phyloP scores from a whole-genome alignment of 495 filamentous ascomycete species.

The Talaromyces liani region DNA sequence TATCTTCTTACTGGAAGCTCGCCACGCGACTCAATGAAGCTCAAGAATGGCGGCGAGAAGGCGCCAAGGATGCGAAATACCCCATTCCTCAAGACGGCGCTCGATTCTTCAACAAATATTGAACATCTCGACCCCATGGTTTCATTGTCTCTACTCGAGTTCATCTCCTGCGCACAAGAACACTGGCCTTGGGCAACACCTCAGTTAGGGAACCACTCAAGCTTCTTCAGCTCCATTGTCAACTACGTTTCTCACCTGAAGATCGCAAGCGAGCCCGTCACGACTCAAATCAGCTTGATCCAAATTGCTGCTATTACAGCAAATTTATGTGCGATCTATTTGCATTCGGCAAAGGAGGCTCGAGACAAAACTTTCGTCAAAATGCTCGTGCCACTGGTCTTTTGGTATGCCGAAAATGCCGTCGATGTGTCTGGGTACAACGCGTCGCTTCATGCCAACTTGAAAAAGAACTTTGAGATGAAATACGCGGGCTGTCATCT shows the following conservation, averaged over 20 bases:
- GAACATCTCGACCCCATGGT: slow-evolving; percentile 52
- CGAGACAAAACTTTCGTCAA: slow-evolving; percentile 58
- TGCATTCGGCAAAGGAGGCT: slow-evolving; percentile 71
- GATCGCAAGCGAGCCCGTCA: slow-evolving; percentile 36
- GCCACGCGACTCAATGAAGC: slow-evolving; percentile 62
- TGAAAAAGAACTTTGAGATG: slow-evolving; percentile 75
- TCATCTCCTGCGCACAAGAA: slow-evolving; percentile 78
- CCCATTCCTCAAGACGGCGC: slow-evolving; percentile 66
- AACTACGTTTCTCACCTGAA: slow-evolving; percentile 58
- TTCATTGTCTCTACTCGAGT: slow-evolving; percentile 69
- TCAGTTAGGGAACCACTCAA: slow-evolving; percentile 61
- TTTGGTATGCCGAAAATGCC: slow-evolving; percentile 68
- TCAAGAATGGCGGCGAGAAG: slow-evolving; percentile 33
- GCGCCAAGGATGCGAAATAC: slow-evolving; percentile 36
- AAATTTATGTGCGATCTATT: slow-evolving; percentile 84
- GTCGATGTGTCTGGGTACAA: slow-evolving; percentile 74
- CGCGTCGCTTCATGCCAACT: slow-evolving; percentile 71
- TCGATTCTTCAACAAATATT: slow-evolving; percentile 66
- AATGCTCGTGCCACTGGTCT: slow-evolving; percentile 62
- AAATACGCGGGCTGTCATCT: slow-evolving; percentile 65
- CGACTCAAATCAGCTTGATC: slow-evolving; percentile 46
- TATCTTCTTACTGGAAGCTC: slow-evolving; percentile 84
- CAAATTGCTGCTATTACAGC: slow-evolving; percentile 74
- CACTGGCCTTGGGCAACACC: slow-evolving; percentile 88
- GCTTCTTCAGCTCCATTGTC: slow-evolving; percentile 62